Evolutionary conservation across 805 yeast species (phyloP), one percentile per base, ranked within the genome.

Genomic region (Vanderwaltozyma tropicalis): DNA sequence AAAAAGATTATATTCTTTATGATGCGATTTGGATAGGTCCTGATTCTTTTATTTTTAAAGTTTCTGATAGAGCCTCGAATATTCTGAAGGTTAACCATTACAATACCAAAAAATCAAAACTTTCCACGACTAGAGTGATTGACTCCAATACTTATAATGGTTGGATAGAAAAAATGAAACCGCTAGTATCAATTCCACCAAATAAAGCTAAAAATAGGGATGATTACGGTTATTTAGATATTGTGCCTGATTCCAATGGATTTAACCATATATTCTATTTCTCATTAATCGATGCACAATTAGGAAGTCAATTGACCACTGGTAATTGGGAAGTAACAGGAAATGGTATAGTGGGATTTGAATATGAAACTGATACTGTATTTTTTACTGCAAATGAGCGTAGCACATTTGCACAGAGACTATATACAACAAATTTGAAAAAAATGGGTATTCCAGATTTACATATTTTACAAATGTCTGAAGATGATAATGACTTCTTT

Each of bases 251-350:
- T 25, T 64, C 52, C 10, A 39, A 64, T 11, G 79, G 81, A 0
- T 79, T 59, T 54, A 74, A 71, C 43, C 92, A 82, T 53, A 57
- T 83, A 34, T 84, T 76, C 2, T 75, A 72, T 51, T 81, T 74
- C 47, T 60, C 69, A 14, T 63, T 71, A 2, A 66, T 71, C 1
- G 51, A 59, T 5, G 53, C 69, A 25, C 48, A 61, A 0, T 50
- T 56, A 3, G 76, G 76, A 1, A 43, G 39, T 4, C 62, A 67
- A 34, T 38, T 74, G 8, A 67, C 78, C 0, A 35, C 43, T 2
- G 79, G 78, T 13, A 50, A 63, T 2, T 73, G 71, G 71, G 79
- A 74, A 48, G 68, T 72, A 26, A 67, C 72, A 19, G 67, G 66
- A 18, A 68, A 71, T 7, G 71, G 69, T 8, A 42, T 59, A 1